A percentile compares a stretch with the other conserved stretches of the same genome.
Conservation (phyloP, 345 rosid genomes). For the Camelina sativa region DNA sequence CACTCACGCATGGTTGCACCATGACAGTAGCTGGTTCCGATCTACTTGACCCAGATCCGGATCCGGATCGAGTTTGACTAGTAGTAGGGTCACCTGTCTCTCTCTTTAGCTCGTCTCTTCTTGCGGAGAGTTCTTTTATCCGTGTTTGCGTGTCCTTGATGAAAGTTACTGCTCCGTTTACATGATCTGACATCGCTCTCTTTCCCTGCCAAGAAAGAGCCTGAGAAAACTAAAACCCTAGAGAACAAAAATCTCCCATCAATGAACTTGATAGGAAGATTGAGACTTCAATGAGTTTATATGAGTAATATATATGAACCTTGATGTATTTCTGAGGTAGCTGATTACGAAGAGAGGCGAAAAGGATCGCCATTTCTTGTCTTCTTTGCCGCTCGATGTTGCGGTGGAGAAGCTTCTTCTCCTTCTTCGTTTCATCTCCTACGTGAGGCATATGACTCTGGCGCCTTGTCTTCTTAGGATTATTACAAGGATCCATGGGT, state of each 20-base stretch:
- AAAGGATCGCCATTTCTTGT: constrained; percentile 42
- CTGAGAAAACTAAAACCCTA: constrained; percentile 33
- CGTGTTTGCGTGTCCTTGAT: constrained; percentile 45
- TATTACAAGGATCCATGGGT: constrained; percentile 23
- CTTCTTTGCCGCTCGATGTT: constrained; percentile 43
- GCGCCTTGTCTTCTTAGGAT: neutral
- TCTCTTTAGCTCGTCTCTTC: constrained; percentile 48
- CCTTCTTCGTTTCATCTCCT: constrained; percentile 19
- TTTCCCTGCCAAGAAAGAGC: constrained; percentile 49
- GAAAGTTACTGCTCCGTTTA: constrained; percentile 48
- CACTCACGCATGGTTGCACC: constrained; percentile 43
- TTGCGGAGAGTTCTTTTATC: constrained; percentile 26
- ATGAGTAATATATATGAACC: constrained; percentile 27
- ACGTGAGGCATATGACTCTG: constrained; percentile 23
- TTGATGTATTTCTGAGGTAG: constrained; percentile 43
- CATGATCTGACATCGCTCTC: constrained; percentile 52
- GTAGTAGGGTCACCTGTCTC: constrained; percentile 9
- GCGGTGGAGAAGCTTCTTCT: constrained; percentile 39
- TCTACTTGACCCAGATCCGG: constrained; percentile 28
- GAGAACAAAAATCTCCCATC: constrained; percentile 3
- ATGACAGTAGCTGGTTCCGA: constrained; percentile 23
- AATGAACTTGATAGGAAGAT: constrained; percentile 12
- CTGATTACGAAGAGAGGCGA: constrained; percentile 38
- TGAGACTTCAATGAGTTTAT: neutral
- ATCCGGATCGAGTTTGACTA: constrained; percentile 33